Evolutionary conservation across 2,329 filamentous ascomycete genomes (phyloP).

Genomic region (Botrytis cinerea): DNA sequence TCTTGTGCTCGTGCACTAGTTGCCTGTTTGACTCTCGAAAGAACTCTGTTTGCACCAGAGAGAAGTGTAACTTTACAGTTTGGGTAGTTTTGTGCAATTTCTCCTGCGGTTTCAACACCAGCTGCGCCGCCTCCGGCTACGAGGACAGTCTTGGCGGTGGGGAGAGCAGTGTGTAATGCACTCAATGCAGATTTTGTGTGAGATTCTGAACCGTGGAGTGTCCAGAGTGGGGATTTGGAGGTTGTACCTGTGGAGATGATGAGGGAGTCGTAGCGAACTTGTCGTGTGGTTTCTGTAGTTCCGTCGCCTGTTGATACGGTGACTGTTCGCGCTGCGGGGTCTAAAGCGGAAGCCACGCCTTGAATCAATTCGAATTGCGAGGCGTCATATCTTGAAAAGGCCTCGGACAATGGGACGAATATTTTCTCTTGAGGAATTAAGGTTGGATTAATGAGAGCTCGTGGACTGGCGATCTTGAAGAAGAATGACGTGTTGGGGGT

Average conservation of each 20-base stretch:
- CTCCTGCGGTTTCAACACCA: slow-evolving; percentile 51
- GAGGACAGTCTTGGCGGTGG: slow-evolving; percentile 47
- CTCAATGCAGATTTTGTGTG: slow-evolving; percentile 44
- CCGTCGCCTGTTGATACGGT: slow-evolving; percentile 32
- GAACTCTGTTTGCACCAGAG: slow-evolving; percentile 44
- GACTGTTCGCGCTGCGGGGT: slow-evolving; percentile 43
- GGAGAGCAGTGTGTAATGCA: slow-evolving; percentile 46
- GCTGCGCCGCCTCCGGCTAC: slow-evolving; percentile 49
- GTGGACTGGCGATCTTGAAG: slow-evolving; percentile 49
- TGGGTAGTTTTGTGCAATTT: slow-evolving; percentile 45
- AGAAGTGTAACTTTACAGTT: slow-evolving; percentile 50
- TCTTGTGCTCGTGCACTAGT: slow-evolving; percentile 47
- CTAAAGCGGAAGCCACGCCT: slow-evolving; percentile 44
- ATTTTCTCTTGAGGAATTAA: slow-evolving; percentile 49
- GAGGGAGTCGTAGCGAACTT: slow-evolving; percentile 47
- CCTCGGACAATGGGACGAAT: slow-evolving; percentile 45
- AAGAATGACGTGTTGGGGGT: slow-evolving; percentile 47
- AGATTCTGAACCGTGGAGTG: slow-evolving; percentile 44
- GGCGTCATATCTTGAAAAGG: slow-evolving; percentile 46
- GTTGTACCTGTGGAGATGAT: slow-evolving; percentile 53
- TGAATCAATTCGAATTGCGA: slow-evolving; percentile 47
- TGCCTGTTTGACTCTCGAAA: slow-evolving; percentile 45
- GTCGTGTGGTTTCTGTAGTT: slow-evolving; percentile 27
- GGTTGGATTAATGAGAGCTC: slow-evolving; percentile 50
- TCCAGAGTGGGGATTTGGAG: slow-evolving; percentile 48